A percentile compares a stretch with the other conserved stretches of the same genome.
Evolutionary conservation across 768 basidiomycete species (phyloP).

Genomic region (Auricularia cornea): DNA sequence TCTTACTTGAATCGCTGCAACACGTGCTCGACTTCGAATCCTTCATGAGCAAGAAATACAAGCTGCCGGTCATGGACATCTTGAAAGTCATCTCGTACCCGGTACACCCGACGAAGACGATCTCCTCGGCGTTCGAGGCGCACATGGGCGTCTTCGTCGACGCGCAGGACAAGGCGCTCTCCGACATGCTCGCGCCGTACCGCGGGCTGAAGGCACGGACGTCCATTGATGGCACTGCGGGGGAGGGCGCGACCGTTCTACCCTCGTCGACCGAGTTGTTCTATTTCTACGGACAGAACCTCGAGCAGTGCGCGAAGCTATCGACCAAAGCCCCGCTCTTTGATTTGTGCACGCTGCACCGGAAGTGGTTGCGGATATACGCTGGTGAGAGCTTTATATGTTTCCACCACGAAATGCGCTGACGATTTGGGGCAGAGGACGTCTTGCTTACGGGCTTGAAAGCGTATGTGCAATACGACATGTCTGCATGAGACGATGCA

Average conservation of each 20-base stretch:
- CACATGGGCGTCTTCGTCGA: constrained; percentile 92
- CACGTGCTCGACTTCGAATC: constrained; percentile 83
- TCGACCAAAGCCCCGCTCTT: constrained; percentile 78
- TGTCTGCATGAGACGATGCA: constrained; percentile 1
- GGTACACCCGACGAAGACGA: constrained; percentile 47
- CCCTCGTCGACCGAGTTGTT: constrained; percentile 95
- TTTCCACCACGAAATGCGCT: constrained; percentile 7
- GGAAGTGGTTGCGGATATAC: constrained; percentile 91
- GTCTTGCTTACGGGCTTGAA: constrained; percentile 70
- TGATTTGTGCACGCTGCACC: constrained; percentile 73
- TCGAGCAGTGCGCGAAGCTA: constrained; percentile 89
- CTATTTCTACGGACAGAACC: constrained; percentile 91
- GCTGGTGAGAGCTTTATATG: constrained; percentile 50
- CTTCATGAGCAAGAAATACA: constrained; percentile 75
- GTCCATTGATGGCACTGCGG: constrained; percentile 48
- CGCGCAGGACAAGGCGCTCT: constrained; percentile 90
- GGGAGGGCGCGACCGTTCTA: constrained; percentile 52
- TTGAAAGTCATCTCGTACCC: constrained; percentile 37
- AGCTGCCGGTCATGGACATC: constrained; percentile 63
- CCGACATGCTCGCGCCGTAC: constrained; percentile 85
- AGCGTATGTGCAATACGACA: constrained; percentile 36
- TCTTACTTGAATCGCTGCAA: constrained; percentile 79
- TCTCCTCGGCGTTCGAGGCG: constrained; percentile 86
- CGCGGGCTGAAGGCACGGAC: constrained; percentile 53
- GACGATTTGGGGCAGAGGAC: constrained; percentile 54